Conservation (phyloP, 140 eudicot species). For the Flaveria floridana region DNA sequence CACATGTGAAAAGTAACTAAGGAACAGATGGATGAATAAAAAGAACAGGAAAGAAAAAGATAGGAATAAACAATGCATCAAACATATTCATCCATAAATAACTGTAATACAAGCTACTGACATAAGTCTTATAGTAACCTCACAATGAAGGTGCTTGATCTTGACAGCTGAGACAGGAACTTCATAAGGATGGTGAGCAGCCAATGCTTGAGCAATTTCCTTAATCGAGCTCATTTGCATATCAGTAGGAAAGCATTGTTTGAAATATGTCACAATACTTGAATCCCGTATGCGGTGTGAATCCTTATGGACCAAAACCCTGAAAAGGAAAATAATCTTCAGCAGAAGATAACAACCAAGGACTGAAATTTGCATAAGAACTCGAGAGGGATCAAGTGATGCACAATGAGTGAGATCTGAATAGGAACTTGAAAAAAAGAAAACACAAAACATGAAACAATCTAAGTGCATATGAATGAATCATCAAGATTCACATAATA, state of each 20-base stretch:
- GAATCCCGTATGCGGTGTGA: constrained; percentile 69
- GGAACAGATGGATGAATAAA: not conserved
- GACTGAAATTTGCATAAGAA: not conserved
- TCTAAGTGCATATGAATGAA: not conserved
- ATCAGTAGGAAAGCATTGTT: constrained; percentile 71
- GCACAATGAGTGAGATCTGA: not conserved
- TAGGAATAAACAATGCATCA: not conserved
- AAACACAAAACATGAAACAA: not conserved
- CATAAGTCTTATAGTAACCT: constrained; percentile 49
- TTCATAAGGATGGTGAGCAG: constrained; percentile 90
- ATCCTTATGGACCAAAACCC: constrained; percentile 72
- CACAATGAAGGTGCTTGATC: constrained; percentile 78
- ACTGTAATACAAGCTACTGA: constrained; percentile 7
- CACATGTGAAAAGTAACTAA: not conserved
- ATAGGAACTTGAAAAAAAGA: not conserved
- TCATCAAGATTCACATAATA: not conserved
- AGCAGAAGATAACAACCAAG: not conserved
- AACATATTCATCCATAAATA: not conserved
- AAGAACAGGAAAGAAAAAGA: not conserved
- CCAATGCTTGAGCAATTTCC: constrained; percentile 75
- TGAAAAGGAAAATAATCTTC: constrained; percentile 32
- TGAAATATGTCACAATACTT: constrained; percentile 73
- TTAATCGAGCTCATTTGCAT: constrained; percentile 55
- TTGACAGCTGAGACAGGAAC: constrained; percentile 61
- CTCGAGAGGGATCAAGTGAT: constrained; percentile 6